Conservation (phyloP, 345 rosid genomes). For the Pelargonium nanum region DNA sequence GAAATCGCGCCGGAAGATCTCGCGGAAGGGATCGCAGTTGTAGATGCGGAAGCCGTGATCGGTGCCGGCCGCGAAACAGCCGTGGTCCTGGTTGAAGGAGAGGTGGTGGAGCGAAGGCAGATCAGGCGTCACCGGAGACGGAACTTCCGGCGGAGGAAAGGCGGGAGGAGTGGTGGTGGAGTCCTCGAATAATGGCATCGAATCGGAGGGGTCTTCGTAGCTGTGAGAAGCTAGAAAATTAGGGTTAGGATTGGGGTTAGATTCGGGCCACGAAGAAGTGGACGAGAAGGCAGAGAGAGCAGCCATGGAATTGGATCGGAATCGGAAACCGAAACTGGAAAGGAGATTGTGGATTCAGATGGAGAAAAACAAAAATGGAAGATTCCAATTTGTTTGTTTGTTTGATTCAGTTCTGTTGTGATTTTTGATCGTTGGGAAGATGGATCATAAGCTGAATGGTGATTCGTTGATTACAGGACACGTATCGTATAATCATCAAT, state of each 20-base stretch:
- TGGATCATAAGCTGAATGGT: not conserved
- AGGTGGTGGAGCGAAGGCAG: conserved; percentile 18
- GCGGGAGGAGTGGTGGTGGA: not conserved
- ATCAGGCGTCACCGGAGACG: not conserved
- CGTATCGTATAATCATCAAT: not conserved
- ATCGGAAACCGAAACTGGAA: not conserved
- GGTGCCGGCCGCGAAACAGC: conserved; percentile 29
- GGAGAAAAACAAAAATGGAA: not conserved
- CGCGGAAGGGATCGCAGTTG: conserved; percentile 33
- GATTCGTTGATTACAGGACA: not conserved
- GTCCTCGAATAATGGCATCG: not conserved
- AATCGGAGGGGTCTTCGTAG: not conserved
- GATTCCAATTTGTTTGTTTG: too few relatives aligned
- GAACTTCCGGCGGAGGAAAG: not conserved
- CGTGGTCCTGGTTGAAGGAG: conserved; percentile 27
- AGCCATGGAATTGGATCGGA: not conserved
- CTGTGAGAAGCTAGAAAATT: not conserved
- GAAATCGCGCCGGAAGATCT: conserved; percentile 30
- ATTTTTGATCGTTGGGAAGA: too few relatives aligned
- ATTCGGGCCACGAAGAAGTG: not conserved
- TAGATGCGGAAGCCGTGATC: conserved; percentile 30
- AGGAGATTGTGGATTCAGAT: too few relatives aligned
- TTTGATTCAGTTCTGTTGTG: not conserved
- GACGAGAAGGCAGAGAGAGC: not conserved
- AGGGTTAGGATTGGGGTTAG: not conserved